These are phyloP conservation scores for Datura wrightii DNA, from an alignment of 257 asterid genomes.

Conservation along the genomic window DNA sequence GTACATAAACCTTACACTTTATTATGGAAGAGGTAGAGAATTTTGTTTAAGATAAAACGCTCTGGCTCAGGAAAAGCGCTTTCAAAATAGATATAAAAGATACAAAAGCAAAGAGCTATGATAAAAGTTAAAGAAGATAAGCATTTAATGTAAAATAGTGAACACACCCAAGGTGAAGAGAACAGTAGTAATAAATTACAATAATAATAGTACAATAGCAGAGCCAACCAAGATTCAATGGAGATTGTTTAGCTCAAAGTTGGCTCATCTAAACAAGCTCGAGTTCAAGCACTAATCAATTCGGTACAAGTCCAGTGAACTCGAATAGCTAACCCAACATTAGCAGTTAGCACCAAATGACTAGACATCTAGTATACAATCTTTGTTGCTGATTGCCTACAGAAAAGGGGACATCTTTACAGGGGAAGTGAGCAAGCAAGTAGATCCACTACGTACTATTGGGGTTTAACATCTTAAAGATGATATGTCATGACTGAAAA, in stretches of 20 bases:
- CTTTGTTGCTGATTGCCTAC: neutral
- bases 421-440: neutral
- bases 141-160: neutral
- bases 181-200: neutral
- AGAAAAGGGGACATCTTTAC: neutral
- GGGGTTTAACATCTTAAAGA: neutral
- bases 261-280: neutral
- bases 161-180: neutral
- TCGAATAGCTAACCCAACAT: neutral
- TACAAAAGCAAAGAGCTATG: neutral
- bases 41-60: neutral
- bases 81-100: neutral
- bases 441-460: neutral
- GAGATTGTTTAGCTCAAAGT: neutral
- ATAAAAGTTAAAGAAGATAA: neutral
- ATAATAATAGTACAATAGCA: neutral
- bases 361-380: neutral
- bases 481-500: neutral
- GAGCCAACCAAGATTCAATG: neutral
- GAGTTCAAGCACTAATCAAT: neutral
- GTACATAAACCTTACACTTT: neutral
- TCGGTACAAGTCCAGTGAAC: neutral
- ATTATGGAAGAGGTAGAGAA: neutral
- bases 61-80: neutral
- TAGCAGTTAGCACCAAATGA: neutral